phyloP scores from a whole-genome alignment of 2,329 filamentous ascomycete species.

The Blastomyces gilchristii region DNA sequence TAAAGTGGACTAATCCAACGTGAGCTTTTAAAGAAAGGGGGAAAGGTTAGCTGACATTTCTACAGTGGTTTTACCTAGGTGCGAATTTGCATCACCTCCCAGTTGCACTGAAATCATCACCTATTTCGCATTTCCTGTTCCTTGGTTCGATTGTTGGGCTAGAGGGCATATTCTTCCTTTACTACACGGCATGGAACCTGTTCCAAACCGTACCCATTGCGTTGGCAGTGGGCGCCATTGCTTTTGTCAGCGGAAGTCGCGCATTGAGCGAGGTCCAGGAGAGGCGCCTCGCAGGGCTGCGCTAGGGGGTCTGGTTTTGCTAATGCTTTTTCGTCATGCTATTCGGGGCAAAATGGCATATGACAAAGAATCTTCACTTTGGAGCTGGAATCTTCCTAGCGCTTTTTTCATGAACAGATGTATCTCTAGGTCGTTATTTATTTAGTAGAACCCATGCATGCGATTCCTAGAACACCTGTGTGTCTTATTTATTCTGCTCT shows the following conservation, averaged over 20 bases:
- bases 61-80: conserved; percentile 68
- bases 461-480: neutral
- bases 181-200: conserved; percentile 85
- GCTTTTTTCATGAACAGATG: conserved; percentile 3
- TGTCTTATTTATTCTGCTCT: too few species aligned
- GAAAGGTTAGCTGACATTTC: conserved; percentile 10
- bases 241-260: conserved; percentile 78
- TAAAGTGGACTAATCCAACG: conserved; percentile 11
- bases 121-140: conserved; percentile 73
- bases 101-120: conserved; percentile 64
- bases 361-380: neutral
- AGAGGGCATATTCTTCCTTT: conserved; percentile 87
- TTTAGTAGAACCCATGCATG: neutral
- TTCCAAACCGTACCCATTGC: conserved; percentile 77
- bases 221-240: conserved; percentile 55
- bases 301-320: conserved; percentile 32
- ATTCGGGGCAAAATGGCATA: neutral
- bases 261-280: conserved; percentile 89
- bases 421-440: conserved; percentile 1
- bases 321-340: neutral
- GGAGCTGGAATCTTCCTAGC: neutral
- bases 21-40: neutral
- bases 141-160: conserved; percentile 77
- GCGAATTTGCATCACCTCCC: conserved; percentile 70
- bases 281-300: conserved; percentile 63